Conservation (phyloP, 306 rosid species). For the Corylus avellana region DNA sequence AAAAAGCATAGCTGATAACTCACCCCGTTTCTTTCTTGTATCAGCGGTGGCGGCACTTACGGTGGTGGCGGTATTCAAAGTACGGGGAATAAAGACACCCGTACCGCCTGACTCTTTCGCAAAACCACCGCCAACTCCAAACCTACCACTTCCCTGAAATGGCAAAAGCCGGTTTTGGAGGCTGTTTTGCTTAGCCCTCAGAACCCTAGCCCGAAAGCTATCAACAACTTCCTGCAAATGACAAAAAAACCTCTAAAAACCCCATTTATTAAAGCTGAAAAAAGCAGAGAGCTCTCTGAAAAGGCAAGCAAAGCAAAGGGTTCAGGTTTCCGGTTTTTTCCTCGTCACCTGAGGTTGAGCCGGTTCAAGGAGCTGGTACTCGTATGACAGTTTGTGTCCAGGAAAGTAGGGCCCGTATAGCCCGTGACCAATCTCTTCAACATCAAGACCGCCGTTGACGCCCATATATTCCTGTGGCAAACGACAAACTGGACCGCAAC, state of each 20-base stretch:
- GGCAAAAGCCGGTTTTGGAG: constrained; percentile 6
- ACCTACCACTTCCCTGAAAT: constrained; percentile 9
- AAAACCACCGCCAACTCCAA: constrained; percentile 1
- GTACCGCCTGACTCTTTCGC: constrained; percentile 36
- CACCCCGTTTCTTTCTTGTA: constrained; percentile 25
- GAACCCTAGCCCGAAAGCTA: constrained; percentile 13
- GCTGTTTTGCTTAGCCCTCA: constrained; percentile 11
- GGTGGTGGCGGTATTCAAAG: constrained; percentile 12
- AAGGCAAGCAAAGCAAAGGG: neutral
- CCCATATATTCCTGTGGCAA: neutral
- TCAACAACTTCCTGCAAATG: neutral
- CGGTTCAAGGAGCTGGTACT: constrained; percentile 15
- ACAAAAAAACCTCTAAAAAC: neutral
- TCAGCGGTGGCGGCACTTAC: neutral
- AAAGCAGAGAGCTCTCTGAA: neutral
- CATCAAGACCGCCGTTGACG: constrained; percentile 3
- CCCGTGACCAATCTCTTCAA: neutral
- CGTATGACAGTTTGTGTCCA: constrained; percentile 6
- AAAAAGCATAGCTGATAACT: neutral
- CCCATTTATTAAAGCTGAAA: constrained; percentile 6
- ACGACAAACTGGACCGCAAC: neutral
- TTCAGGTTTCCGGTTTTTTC: neutral
- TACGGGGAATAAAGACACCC: constrained; percentile 36
- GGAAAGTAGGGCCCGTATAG: neutral
- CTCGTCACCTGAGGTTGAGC: constrained; percentile 26